These are phyloP conservation scores for Globisporangium abappressorium DNA, from an alignment of 352 stramenopile genomes.

Conservation along the genomic window DNA sequence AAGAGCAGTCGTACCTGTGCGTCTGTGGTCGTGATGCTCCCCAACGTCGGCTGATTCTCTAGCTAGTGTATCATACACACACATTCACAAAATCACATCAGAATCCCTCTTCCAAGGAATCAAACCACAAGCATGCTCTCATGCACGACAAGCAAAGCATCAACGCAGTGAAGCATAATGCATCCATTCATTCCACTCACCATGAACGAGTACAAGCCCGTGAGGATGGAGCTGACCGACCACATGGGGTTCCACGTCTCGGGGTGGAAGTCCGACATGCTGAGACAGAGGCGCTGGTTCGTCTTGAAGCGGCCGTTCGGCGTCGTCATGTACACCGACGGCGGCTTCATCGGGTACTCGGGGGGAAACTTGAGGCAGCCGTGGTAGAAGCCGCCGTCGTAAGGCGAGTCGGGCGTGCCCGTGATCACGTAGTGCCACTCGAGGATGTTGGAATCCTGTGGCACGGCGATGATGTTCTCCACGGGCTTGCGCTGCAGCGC, in stretches of 20 bases:
- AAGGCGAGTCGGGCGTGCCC: conserved; percentile 63
- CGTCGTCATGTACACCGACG: conserved; percentile 94
- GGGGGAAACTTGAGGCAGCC: conserved; percentile 92
- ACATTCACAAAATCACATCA: conserved; percentile 10
- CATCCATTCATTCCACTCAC: conserved; percentile 21
- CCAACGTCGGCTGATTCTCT: conserved; percentile 82
- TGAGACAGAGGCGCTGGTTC: conserved; percentile 92
- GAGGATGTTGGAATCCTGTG: conserved; percentile 92
- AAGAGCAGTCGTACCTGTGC: conserved; percentile 35
- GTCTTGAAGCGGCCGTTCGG: conserved; percentile 94
- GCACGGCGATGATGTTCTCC: conserved; percentile 88
- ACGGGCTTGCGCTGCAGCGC: conserved; percentile 88
- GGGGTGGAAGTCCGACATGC: conserved; percentile 95
- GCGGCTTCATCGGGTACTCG: conserved; percentile 95
- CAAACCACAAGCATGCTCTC: background rate
- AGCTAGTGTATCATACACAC: conserved; percentile 27
- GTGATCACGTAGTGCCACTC: conserved; percentile 96
- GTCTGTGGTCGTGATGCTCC: conserved; percentile 85
- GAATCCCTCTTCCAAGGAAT: background rate
- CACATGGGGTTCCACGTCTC: conserved; percentile 97
- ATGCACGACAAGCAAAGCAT: background rate
- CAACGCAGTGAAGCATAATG: background rate
- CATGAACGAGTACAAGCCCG: conserved; percentile 95
- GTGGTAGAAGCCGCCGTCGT: conserved; percentile 91
- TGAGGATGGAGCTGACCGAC: conserved; percentile 94